Base-by-base conservation (phyloP, 108 stramenopile genomes). In the Cyclotella distinguenda region DNA sequence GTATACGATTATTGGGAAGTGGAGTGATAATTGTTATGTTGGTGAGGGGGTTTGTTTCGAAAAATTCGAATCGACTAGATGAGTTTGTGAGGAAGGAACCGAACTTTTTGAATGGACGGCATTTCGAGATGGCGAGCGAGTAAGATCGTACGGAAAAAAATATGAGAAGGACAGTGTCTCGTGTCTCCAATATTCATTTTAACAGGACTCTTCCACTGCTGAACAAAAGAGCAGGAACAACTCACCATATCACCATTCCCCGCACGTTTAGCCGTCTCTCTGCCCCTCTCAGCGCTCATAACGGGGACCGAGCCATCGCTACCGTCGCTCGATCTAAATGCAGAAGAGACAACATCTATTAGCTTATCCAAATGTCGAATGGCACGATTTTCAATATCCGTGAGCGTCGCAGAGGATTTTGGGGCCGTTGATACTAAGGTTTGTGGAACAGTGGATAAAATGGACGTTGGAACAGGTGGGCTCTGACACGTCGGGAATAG, bases 61-160 rank as follows among this genome's bases (percentile, higher is more conserved):
- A 76, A 36, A 76, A 76, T 22, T 76, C 74, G 44, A 49, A 63
- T 36, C 50, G 58, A 42, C 63, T 68, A 0, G 49, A 45, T 21
- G 56, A 47, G 34, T 32, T 68, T 35, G 52, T 68, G 31, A 64
- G 39, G 55, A 76, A 76, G 31, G 74, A 76, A 34, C 74, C 74
- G 57, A 76, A 76, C 74, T 72, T 21, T 28, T 42, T 30, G 36
- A n/a, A 13, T 15, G 22, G 6, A n/a, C 27, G 48, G 32, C 11
- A 60, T 25, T 45, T n/a, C 31, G 49, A 18, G 15, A 50, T 26
- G 4, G 27, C 12, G 34, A 25, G 25, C 18, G 7, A 21, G 45
- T 32, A 19, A 10, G 19, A 9, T 26, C 26, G 12, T n/a, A 31
- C 5, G 38, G 25, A 34, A 23, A 53, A 31, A 44, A 13, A 36